Conservation (phyloP, 1,284 basidiomycete genomes). For the Termitomyces sp. region DNA sequence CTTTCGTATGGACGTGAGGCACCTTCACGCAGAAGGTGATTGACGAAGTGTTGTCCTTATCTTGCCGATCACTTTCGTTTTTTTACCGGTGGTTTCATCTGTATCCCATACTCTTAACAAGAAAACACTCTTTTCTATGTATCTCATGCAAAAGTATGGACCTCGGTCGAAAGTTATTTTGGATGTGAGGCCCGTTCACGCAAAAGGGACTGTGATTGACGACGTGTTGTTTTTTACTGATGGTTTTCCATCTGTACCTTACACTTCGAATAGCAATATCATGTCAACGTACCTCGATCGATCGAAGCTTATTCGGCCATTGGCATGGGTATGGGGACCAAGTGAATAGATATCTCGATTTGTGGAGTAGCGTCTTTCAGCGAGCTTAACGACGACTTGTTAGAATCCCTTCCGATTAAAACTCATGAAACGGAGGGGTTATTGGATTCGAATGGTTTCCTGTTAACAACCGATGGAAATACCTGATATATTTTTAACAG, state of each 20-base stretch:
- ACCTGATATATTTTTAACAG: background rate
- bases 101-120: too few relatives aligned
- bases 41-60: conserved; percentile 7
- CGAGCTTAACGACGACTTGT: background rate
- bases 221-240: background rate
- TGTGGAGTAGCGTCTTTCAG: background rate
- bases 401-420: background rate
- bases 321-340: background rate
- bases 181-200: conserved; percentile 14
- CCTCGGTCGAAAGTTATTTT: background rate
- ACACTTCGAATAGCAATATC: background rate
- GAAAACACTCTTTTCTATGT: background rate
- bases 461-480: background rate
- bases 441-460: background rate
- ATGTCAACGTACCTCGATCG: background rate
- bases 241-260: conserved; percentile 1
- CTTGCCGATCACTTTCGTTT: background rate
- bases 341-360: background rate
- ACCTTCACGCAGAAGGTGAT: conserved; percentile 16
- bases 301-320: background rate
- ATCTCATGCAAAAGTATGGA: background rate
- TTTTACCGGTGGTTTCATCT: background rate
- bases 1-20: conserved; percentile 10
- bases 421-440: background rate
- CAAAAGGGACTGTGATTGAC: conserved; percentile 16